phyloP scores from a whole-genome alignment of 805 yeast species.

The Starmerella stellata region DNA sequence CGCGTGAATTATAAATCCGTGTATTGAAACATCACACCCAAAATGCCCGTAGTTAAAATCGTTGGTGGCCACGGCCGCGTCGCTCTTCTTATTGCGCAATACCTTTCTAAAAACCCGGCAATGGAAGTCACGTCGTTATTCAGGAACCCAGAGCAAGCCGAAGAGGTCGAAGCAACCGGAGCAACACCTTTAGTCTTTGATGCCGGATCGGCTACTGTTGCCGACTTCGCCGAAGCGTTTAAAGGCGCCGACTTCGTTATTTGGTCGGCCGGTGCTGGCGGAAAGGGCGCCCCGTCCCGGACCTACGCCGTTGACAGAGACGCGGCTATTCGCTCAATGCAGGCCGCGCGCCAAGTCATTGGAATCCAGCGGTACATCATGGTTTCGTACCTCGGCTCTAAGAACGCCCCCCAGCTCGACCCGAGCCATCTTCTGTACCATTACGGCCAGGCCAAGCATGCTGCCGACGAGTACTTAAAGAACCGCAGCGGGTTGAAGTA shows the following conservation, averaged over 20 bases:
- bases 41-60: conserved; percentile 25
- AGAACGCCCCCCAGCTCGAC: conserved; percentile 30
- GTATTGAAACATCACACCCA: no score
- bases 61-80: conserved; percentile 48
- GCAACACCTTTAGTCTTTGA: conserved; percentile 26
- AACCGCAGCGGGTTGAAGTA: conserved; percentile 28
- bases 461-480: conserved; percentile 35
- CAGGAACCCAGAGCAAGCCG: conserved; percentile 31
- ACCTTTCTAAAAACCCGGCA: conserved; percentile 20
- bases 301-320: conserved; percentile 42
- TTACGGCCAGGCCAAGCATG: conserved; percentile 44
- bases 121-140: conserved; percentile 28
- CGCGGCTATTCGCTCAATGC: conserved; percentile 39
- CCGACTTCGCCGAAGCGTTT: conserved; percentile 26
- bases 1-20: no score
- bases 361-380: conserved; percentile 32
- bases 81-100: conserved; percentile 31
- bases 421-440: conserved; percentile 26
- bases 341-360: conserved; percentile 32
- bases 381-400: conserved; percentile 40
- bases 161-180: conserved; percentile 26
- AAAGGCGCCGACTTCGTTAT: conserved; percentile 38
- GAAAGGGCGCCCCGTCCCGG: conserved; percentile 28
- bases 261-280: conserved; percentile 47
- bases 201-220: conserved; percentile 21